These are phyloP conservation scores for Dryas drummondii DNA, from an alignment of 306 rosid species.

Conservation along the genomic window DNA sequence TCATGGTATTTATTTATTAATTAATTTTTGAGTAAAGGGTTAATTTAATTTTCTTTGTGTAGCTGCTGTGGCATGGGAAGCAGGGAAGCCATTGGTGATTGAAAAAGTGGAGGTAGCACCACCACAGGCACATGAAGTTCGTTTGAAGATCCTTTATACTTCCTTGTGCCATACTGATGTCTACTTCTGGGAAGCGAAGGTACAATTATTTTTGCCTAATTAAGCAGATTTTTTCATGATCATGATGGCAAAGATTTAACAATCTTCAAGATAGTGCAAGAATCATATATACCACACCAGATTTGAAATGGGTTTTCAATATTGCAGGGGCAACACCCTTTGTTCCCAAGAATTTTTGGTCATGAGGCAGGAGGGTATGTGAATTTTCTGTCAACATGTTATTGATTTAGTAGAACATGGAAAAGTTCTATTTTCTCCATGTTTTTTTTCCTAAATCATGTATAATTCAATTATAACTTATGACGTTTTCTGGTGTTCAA, in stretches of 20 bases:
- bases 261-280: background rate
- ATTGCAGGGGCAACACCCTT: constrained; percentile 13
- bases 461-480: background rate
- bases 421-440: no score
- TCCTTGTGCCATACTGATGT: constrained; percentile 37
- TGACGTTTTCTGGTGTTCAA: background rate
- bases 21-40: background rate
- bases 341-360: constrained; percentile 35
- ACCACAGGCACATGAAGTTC: constrained; percentile 36
- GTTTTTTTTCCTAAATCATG: no score
- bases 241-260: no score
- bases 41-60: background rate
- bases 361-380: constrained; percentile 74
- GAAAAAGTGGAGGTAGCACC: constrained; percentile 42
- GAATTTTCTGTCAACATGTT: background rate
- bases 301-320: background rate
- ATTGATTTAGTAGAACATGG: no score
- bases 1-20: no score
- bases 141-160: constrained; percentile 35
- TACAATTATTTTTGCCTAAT: background rate
- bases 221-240: no score
- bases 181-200: constrained; percentile 46
- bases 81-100: constrained; percentile 38
- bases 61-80: constrained; percentile 47
- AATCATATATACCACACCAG: background rate